phyloP scores from a whole-genome alignment of 768 basidiomycete genomes.

The Rhodotorula taiwanensis region DNA sequence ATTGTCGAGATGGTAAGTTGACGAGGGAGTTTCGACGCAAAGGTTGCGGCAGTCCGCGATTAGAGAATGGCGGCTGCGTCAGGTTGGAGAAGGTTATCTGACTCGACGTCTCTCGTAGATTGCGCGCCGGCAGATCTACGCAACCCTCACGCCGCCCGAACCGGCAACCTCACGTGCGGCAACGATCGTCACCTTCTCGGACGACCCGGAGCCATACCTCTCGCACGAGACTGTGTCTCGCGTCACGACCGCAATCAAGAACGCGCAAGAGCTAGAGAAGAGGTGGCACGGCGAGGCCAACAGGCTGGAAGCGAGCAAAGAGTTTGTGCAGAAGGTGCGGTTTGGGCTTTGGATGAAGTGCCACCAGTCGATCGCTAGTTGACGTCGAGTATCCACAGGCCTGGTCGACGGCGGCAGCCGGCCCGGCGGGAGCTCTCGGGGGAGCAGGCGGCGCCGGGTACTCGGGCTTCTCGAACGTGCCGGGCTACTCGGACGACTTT shows the following conservation, averaged over 20 bases:
- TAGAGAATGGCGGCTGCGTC: too few species aligned
- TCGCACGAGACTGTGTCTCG: conserved; percentile 60
- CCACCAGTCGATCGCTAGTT: neutral
- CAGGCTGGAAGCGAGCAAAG: conserved; percentile 54
- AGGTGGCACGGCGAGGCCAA: conserved; percentile 38
- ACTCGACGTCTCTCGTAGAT: conserved; percentile 50
- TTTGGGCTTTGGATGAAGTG: neutral
- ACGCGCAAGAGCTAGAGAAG: conserved; percentile 23
- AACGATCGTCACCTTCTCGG: conserved; percentile 22
- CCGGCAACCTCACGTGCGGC: neutral
- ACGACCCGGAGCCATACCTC: conserved; percentile 33
- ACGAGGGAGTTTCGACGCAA: too few species aligned
- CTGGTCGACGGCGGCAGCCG: neutral
- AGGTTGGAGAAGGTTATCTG: too few species aligned
- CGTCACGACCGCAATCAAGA: conserved; percentile 53
- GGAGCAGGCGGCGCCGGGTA: neutral
- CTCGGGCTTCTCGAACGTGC: neutral
- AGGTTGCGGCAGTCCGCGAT: neutral
- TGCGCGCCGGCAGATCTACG: conserved; percentile 62
- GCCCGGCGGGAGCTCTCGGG: neutral
- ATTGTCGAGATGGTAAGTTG: conserved; percentile 65
- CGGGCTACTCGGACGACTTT: conserved; percentile 2
- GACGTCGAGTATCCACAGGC: neutral
- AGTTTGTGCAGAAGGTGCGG: conserved; percentile 64
- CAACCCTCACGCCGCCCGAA: conserved; percentile 53